phyloP scores from a whole-genome alignment of 768 basidiomycete species.

The Boletales sp. region DNA sequence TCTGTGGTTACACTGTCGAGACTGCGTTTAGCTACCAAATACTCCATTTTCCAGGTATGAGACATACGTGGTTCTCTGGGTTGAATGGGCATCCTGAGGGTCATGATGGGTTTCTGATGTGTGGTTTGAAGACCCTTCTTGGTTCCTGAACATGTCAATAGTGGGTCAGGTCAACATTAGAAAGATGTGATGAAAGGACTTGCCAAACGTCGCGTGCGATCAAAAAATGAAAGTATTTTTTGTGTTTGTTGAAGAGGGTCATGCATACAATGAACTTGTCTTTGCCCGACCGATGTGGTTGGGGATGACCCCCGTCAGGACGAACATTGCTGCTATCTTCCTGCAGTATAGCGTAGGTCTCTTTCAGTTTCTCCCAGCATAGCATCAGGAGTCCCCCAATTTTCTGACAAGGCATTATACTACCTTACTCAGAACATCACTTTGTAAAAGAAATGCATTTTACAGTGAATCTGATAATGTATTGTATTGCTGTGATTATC shows the following conservation, averaged over 20 bases:
- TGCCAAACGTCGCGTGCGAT: neutral
- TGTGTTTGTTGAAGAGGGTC: neutral
- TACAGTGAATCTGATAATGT: too few relatives aligned
- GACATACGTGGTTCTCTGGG: neutral
- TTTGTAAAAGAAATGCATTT: too few relatives aligned
- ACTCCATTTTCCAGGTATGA: neutral
- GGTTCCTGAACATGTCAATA: neutral
- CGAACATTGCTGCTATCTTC: neutral
- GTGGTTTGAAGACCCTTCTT: too few relatives aligned
- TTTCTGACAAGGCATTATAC: too few relatives aligned
- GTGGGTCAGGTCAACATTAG: too few relatives aligned
- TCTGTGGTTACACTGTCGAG: neutral
- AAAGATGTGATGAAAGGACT: too few relatives aligned
- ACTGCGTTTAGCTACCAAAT: neutral
- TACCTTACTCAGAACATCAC: too few relatives aligned
- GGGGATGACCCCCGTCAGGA: neutral
- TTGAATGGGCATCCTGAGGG: neutral
- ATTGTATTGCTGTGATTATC: too few relatives aligned
- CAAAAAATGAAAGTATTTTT: neutral
- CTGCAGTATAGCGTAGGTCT: neutral
- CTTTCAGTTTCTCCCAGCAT: neutral
- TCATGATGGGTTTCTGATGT: neutral
- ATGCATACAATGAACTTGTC: neutral
- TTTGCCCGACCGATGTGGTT: neutral
- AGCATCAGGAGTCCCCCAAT: too few relatives aligned